Evolutionary conservation across 176 grass and related monocot genomes (phyloP).

Genomic region (Puccinellia tenuiflora): DNA sequence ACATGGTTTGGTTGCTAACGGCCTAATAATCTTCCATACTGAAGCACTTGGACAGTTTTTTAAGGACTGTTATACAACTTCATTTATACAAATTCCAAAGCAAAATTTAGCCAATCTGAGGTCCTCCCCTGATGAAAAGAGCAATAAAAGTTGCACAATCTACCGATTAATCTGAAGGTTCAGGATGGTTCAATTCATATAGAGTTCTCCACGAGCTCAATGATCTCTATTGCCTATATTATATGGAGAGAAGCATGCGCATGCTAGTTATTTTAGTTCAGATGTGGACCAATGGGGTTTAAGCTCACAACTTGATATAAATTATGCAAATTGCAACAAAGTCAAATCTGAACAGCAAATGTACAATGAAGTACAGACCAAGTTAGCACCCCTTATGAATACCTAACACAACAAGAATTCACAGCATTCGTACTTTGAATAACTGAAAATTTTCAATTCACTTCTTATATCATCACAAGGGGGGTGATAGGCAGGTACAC

Average conservation of each 20-base stretch:
- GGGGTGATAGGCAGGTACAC: slow-evolving; percentile 42
- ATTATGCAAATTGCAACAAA: background rate
- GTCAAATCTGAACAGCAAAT: slow-evolving; percentile 31
- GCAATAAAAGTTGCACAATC: background rate
- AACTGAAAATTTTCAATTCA: background rate
- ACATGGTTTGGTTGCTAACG: slow-evolving; percentile 5
- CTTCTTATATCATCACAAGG: slow-evolving; percentile 15
- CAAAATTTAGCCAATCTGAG: background rate
- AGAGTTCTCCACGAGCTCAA: slow-evolving; percentile 8
- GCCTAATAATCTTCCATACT: slow-evolving; percentile 7
- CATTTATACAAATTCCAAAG: background rate
- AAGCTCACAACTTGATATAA: background rate
- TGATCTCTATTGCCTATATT: slow-evolving; percentile 14
- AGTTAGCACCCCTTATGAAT: background rate
- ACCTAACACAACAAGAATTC: slow-evolving; percentile 5
- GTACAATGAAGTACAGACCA: background rate
- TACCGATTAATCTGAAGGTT: background rate
- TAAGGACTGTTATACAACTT: background rate
- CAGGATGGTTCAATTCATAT: slow-evolving; percentile 17
- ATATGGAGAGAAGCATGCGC: background rate
- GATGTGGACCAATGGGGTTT: slow-evolving; percentile 14
- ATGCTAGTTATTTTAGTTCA: slow-evolving; percentile 4
- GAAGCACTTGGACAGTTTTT: slow-evolving; percentile 16
- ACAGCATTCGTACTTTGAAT: background rate
- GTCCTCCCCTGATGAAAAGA: background rate